A percentile compares a stretch with the other conserved stretches of the same genome.
phyloP scores from a whole-genome alignment of 164 flowering plant species.

The Stephania yunnanensis region DNA sequence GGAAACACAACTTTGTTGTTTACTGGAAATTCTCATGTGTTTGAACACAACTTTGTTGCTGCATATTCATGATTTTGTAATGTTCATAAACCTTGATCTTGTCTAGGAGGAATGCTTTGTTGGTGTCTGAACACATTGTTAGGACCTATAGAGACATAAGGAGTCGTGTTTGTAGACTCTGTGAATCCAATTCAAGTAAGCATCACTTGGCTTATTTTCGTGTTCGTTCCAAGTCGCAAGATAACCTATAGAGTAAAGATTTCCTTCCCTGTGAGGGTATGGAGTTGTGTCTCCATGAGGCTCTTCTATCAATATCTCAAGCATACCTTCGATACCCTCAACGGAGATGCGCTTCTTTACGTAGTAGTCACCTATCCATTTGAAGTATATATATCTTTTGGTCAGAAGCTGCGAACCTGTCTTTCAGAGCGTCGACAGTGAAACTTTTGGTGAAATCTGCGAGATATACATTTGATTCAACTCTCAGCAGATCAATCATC shows the following conservation, averaged over 20 bases:
- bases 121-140: constrained; percentile 19
- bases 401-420: constrained; percentile 4
- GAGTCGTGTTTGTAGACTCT: constrained; percentile 7
- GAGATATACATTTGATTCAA: constrained; percentile 10
- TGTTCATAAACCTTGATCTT: neutral
- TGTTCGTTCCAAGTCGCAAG: too few species aligned
- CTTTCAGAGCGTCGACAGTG: constrained; percentile 4
- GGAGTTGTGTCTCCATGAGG: constrained; percentile 3
- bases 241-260: too few species aligned
- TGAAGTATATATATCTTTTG: constrained; percentile 8
- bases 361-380: constrained; percentile 14
- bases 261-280: too few species aligned
- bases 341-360: constrained; percentile 1
- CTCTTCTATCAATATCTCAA: constrained; percentile 7
- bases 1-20: too few species aligned
- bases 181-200: constrained; percentile 12
- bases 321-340: constrained; percentile 12
- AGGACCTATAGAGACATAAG: constrained; percentile 16
- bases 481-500: constrained; percentile 20
- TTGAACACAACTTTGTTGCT: too few species aligned
- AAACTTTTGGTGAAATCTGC: constrained; percentile 6
- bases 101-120: constrained; percentile 18
- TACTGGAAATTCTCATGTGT: too few species aligned
- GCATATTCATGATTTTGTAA: too few species aligned
- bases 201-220: too few species aligned